Base-by-base conservation (phyloP, 75 land plant genomes). In the Isoetes taiwanensis region DNA sequence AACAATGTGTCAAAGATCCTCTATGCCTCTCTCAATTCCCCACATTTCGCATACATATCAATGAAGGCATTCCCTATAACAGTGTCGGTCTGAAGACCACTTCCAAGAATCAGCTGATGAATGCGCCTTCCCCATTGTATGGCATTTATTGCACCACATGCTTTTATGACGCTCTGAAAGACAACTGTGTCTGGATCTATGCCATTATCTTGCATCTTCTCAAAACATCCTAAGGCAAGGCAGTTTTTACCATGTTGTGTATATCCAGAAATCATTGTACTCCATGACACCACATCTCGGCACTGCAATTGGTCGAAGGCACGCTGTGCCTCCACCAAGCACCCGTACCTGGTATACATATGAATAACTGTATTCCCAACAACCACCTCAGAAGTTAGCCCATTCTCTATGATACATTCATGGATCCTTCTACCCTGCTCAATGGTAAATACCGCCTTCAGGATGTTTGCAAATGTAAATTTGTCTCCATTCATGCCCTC, bases 201-300 rank as follows among this genome's bases (percentile, higher is more conserved):
- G n/a, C 68, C 71, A 57, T 57, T 68, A 34, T 59, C 33, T 53
- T 67, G 37, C 81, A 79, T 79, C 17, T 57, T 46, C 32, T 43
- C 28, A 50, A 70, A 21, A 54, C 73, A 23, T 17, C 61, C 32
- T 20, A 71, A 25, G 3, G 77, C 68, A 30, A 67, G 60, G n/a
- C 0, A 8, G 9, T 61, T 69, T 37, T 71, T 31, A 0, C 81
- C 77, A 74, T 67, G 56, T 52, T 55, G 64, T 59, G 76, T 71
- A 39, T 74, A 61, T 10, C 74, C 77, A 8, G 71, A 39, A 12
- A 79, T 71, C 65, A 79, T 50, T 9, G 74, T 60, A 32, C 70
- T 72, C 54, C 83, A 83, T 27, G 83, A 76, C 29, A 83, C 78
- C 21, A 30, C 57, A 55, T 83, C 80, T 29, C 43, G 72, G n/a